Conservation (phyloP, 2,329 filamentous ascomycete genomes). For the Cytospora chrysosperma region DNA sequence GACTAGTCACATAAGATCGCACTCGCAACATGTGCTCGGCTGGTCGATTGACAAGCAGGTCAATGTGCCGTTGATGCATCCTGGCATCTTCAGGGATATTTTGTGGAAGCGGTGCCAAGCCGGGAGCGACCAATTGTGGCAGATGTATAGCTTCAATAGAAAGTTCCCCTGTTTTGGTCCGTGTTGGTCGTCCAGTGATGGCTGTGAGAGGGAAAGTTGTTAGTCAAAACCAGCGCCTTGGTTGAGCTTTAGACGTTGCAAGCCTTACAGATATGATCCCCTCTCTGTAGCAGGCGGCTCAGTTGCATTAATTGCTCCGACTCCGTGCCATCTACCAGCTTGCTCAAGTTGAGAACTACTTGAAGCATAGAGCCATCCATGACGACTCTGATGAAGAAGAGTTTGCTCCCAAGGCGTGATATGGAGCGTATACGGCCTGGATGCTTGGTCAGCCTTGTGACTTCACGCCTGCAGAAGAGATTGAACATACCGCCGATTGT, state of each 20-base stretch:
- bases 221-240: conserved; percentile 24
- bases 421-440: conserved; percentile 72
- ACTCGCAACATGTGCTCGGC: conserved; percentile 69
- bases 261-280: conserved; percentile 78
- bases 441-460: conserved; percentile 23
- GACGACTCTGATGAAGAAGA: conserved; percentile 80
- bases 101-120: conserved; percentile 75
- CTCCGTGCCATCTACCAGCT: conserved; percentile 38
- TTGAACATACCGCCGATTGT: conserved; percentile 12
- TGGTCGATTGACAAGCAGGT: conserved; percentile 74
- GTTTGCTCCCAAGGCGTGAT: conserved; percentile 70
- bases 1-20: conserved; percentile 70
- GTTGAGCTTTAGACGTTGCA: conserved; percentile 19
- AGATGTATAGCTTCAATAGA: conserved; percentile 68
- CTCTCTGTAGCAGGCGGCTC: conserved; percentile 67
- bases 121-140: conserved; percentile 72
- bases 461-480: conserved; percentile 27
- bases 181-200: conserved; percentile 67
- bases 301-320: conserved; percentile 55
- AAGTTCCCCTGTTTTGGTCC: conserved; percentile 71
- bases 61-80: conserved; percentile 77
- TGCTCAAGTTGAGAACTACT: conserved; percentile 68
- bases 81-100: conserved; percentile 70
- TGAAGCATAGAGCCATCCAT: conserved; percentile 74
- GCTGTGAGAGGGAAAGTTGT: conserved; percentile 45